Percentiles rank a stretch among this genome's conserved stretches.
These are phyloP conservation scores for Mortierella sp. DNA, from an alignment of 371 early-diverging fungal genomes.

Conservation along the genomic window DNA sequence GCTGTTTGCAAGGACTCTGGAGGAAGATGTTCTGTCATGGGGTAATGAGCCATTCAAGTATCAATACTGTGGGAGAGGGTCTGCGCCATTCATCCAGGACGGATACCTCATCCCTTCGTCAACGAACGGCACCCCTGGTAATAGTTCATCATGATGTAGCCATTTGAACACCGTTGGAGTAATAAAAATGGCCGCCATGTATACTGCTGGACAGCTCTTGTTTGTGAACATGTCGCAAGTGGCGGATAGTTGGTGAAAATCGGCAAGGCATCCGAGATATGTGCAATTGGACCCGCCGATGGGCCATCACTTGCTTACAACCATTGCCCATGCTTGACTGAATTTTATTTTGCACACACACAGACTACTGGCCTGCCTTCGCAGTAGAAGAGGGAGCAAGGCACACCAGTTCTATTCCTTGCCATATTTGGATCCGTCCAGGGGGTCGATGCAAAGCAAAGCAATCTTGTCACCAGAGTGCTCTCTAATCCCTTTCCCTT, in stretches of 20 bases:
- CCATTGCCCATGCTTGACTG: neutral
- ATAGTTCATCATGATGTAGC: neutral
- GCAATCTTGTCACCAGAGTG: neutral
- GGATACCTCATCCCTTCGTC: conserved; percentile 30
- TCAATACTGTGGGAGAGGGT: conserved; percentile 59
- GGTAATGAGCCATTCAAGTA: conserved; percentile 83
- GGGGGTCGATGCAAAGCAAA: neutral
- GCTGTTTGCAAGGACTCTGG: conserved; percentile 79
- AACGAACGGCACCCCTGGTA: neutral
- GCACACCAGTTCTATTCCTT: neutral
- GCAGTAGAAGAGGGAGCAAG: neutral
- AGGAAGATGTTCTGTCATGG: conserved; percentile 79
- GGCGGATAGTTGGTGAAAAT: neutral
- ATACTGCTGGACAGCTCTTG: neutral
- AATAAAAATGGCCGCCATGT: neutral
- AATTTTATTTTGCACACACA: neutral
- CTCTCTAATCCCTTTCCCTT: neutral
- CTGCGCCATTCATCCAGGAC: conserved; percentile 22
- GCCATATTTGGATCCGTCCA: conserved; percentile 1
- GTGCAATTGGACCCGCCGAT: neutral
- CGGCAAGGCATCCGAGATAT: neutral
- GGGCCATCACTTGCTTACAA: no score
- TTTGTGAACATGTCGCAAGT: neutral
- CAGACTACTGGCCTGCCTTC: no score
- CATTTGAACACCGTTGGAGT: neutral